Percentiles rank a stretch among this genome's conserved stretches.
These are phyloP conservation scores for Cryptococcus sp. DNA, from an alignment of 1,284 basidiomycete species.

Conservation along the genomic window DNA sequence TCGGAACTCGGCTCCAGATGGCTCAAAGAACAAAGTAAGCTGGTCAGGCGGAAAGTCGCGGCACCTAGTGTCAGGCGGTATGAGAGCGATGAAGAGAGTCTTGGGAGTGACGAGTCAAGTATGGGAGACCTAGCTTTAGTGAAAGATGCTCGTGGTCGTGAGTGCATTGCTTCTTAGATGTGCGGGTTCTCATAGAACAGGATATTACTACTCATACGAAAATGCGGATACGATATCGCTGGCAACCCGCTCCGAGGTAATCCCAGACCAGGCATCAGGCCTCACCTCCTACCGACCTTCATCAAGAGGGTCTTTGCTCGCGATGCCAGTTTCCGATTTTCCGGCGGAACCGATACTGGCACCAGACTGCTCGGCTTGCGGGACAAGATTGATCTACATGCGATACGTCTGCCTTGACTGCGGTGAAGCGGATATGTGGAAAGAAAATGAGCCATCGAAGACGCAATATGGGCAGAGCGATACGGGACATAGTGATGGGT, in stretches of 20 bases:
- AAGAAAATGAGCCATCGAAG: slow-evolving; percentile 22
- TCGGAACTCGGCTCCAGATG: slow-evolving; percentile 67
- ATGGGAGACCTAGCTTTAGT: slow-evolving; percentile 40
- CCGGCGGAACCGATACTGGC: slow-evolving; percentile 56
- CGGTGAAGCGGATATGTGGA: slow-evolving; percentile 58
- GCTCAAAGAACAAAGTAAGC: slow-evolving; percentile 72
- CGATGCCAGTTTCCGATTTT: slow-evolving; percentile 26
- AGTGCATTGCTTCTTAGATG: slow-evolving; percentile 12
- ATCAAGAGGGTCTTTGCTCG: slow-evolving; percentile 10
- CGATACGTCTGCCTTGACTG: slow-evolving; percentile 82
- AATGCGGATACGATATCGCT: slow-evolving; percentile 28
- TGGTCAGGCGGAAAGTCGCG: slow-evolving; percentile 28
- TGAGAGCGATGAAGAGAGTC: slow-evolving; percentile 36
- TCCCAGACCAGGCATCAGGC: slow-evolving; percentile 3
- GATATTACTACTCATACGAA: slow-evolving; percentile 48
- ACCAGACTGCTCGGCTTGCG: slow-evolving; percentile 76
- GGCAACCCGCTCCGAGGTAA: slow-evolving; percentile 19
- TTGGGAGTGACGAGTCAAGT: slow-evolving; percentile 37
- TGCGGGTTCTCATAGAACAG: slow-evolving; percentile 9
- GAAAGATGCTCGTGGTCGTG: slow-evolving; percentile 44
- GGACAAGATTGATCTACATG: slow-evolving; percentile 65
- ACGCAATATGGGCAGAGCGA: slow-evolving; percentile 6
- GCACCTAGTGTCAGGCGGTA: slow-evolving; percentile 15
- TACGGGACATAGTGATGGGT: slow-evolving; percentile 12
- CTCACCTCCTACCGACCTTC: slow-evolving; percentile 21